Evolutionary conservation across 2,329 filamentous ascomycete genomes (phyloP).

Genomic region (Pyrenophora graminea): DNA sequence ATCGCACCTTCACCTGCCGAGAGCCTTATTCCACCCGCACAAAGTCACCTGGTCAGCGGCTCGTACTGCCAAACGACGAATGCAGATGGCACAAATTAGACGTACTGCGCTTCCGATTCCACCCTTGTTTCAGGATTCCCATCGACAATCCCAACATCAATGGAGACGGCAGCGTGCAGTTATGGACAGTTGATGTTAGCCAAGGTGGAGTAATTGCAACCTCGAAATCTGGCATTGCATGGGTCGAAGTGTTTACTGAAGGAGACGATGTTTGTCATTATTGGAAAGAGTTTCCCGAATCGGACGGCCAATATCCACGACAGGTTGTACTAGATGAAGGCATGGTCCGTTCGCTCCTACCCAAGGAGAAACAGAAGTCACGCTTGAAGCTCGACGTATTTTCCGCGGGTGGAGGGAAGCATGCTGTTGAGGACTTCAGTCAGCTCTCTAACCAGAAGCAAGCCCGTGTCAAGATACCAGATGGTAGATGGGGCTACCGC

Average conservation of each 20-base stretch:
- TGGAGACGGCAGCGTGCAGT: slow-evolving; percentile 77
- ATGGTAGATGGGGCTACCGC: slow-evolving; percentile 73
- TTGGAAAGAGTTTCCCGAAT: slow-evolving; percentile 79
- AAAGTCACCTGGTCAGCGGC: slow-evolving; percentile 74
- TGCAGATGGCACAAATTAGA: slow-evolving; percentile 92
- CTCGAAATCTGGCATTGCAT: slow-evolving; percentile 80
- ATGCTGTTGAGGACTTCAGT: slow-evolving; percentile 77
- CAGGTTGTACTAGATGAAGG: slow-evolving; percentile 76
- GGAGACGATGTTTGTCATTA: slow-evolving; percentile 79
- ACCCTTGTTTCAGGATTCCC: slow-evolving; percentile 86
- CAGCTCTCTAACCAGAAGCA: slow-evolving; percentile 68
- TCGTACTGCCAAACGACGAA: slow-evolving; percentile 77
- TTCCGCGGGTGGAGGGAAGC: slow-evolving; percentile 73
- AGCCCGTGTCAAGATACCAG: slow-evolving; percentile 74
- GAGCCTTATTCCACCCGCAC: slow-evolving; percentile 89
- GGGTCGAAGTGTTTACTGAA: slow-evolving; percentile 79
- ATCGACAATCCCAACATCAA: slow-evolving; percentile 64
- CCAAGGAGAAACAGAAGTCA: slow-evolving; percentile 72
- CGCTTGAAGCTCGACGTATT: slow-evolving; percentile 74
- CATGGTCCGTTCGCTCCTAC: slow-evolving; percentile 71
- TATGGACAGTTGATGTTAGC: slow-evolving; percentile 80
- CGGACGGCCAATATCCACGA: slow-evolving; percentile 64
- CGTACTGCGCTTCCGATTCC: slow-evolving; percentile 82
- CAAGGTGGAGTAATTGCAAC: slow-evolving; percentile 79
- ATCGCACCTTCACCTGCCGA: slow-evolving; percentile 77